These are phyloP conservation scores for Medicago arabica DNA, from an alignment of 306 rosid species.

Conservation along the genomic window DNA sequence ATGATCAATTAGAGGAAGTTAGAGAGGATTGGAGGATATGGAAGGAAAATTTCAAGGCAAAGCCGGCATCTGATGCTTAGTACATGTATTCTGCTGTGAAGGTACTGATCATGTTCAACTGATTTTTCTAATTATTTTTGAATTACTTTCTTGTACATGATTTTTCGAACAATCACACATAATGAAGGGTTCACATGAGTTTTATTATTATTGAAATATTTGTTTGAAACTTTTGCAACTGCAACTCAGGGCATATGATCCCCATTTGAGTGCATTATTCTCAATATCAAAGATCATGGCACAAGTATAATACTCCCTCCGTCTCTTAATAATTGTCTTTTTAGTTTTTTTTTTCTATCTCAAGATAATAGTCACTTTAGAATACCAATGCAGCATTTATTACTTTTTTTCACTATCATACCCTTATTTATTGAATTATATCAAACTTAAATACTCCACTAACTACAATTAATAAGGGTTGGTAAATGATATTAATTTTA, in stretches of 20 bases:
- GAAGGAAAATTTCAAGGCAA: constrained; percentile 60
- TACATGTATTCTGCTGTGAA: constrained; percentile 32
- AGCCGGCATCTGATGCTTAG: constrained; percentile 36
- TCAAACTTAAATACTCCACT: too few species aligned
- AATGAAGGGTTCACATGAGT: neutral
- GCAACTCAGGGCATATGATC: neutral
- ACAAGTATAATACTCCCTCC: neutral
- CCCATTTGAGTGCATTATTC: neutral
- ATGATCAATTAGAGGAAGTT: constrained; percentile 66
- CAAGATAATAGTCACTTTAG: too few species aligned
- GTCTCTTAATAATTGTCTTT: too few species aligned
- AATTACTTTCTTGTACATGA: neutral
- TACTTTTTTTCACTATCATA: too few species aligned
- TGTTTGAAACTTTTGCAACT: neutral
- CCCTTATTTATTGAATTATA: too few species aligned
- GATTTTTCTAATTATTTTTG: neutral
- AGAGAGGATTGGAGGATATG: constrained; percentile 78
- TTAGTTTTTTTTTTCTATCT: too few species aligned
- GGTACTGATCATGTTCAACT: constrained; percentile 1
- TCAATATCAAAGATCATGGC: neutral
- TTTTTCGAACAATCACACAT: neutral
- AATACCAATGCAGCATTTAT: too few species aligned
- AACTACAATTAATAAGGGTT: too few species aligned
- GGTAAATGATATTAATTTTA: too few species aligned
- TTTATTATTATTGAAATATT: neutral